These are phyloP conservation scores for Pythium guiyangense DNA, from an alignment of 352 stramenopile genomes.

Conservation along the genomic window DNA sequence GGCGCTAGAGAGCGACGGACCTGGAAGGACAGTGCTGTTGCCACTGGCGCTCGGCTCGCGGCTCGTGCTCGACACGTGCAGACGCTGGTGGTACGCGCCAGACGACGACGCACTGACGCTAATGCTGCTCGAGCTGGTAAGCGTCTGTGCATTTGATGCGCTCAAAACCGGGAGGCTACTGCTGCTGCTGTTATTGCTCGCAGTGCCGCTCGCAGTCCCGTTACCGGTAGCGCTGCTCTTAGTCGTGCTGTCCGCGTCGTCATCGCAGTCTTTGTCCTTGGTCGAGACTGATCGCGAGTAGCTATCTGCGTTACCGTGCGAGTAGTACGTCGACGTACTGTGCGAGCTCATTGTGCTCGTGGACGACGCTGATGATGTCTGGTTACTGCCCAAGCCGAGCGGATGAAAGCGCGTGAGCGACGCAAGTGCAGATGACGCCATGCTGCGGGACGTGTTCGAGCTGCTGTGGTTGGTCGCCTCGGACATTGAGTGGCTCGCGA, in stretches of 20 bases:
- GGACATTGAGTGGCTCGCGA: conserved; percentile 14
- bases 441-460: conserved; percentile 13
- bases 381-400: conserved; percentile 17
- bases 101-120: conserved; percentile 1
- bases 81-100: conserved; percentile 9
- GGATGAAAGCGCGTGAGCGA: conserved; percentile 43
- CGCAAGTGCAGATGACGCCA: conserved; percentile 27
- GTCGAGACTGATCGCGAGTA: conserved; percentile 7
- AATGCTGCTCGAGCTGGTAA: conserved; percentile 9
- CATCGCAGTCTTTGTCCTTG: conserved; percentile 14
- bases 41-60: conserved; percentile 1
- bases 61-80: conserved; percentile 3
- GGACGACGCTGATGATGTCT: conserved; percentile 16
- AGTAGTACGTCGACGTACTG: conserved; percentile 8
- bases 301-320: conserved; percentile 15
- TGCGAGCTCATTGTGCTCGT: not conserved
- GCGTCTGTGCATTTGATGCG: conserved; percentile 5
- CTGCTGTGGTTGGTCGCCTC: conserved; percentile 14
- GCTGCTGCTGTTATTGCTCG: not conserved
- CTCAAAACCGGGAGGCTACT: conserved; percentile 17
- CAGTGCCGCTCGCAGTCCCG: no score
- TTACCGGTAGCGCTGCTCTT: not conserved
- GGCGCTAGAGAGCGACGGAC: conserved; percentile 6
- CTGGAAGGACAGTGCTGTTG: not conserved
- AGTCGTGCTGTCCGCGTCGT: conserved; percentile 5